Base-by-base conservation (phyloP, 306 rosid genomes). In the Boehmeria nivea region DNA sequence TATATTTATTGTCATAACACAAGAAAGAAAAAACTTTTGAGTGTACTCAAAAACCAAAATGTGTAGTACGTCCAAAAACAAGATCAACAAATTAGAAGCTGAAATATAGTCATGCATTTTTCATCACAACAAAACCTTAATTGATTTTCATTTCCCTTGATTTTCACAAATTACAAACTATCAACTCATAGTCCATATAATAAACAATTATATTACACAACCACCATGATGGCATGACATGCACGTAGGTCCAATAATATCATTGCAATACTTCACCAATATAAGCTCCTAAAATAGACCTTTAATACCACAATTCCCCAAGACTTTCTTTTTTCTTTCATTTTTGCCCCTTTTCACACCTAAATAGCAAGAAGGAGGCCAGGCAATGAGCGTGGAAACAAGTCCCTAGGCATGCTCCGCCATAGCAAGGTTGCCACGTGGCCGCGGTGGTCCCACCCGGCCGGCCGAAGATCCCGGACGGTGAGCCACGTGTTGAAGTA, bases 401-500 rank as follows among this genome's bases (percentile, higher is more conserved):
- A 85, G 54, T 89, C 98, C 36, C 85, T 79, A 21, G 95, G 91
- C 62, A 82, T 88, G 72, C 98, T 90, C 64, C 71, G 83, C 98
- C 98, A 90, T 54, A 90, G 53, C 51, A 19, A 14, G 19, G 88
- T 82, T 58, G 85, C 78, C 64, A 71, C 49, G 16, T 43, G 66
- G 16, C 70, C 67, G 4, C 49, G 52, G 21, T 70, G 59, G 31
- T 19, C 82, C 85, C 83, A 78, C 6, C 37, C 26, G 3, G 64
- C 20, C 19, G 78, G 66, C 82, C 82, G 68, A 51, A 90, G 66
- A 72, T 90, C 91, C 57, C 75, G 72, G 53, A 90, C 98, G 3
- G 81, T 84, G 7, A 90, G 91, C 95, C 95, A 90, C 12, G 98
- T 90, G 66, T 90, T 87, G 39, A 90, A 90, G 33, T 87, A 87